A percentile compares a stretch with the other conserved stretches of the same genome.
These are phyloP conservation scores for Batkoa obscura DNA, from an alignment of 371 early-diverging fungal species.

Conservation along the genomic window DNA sequence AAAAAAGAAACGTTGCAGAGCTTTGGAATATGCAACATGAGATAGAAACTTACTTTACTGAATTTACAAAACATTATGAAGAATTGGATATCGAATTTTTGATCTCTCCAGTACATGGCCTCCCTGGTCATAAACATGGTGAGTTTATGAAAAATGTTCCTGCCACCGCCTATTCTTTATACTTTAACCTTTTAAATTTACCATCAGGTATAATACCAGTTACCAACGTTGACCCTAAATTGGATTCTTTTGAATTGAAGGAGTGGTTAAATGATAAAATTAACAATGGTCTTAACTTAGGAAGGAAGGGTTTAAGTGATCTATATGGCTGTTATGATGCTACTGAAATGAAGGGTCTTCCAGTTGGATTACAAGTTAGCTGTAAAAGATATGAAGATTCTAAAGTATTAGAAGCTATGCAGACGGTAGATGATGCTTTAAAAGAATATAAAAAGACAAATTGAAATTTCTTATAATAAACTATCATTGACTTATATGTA, in stretches of 20 bases:
- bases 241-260: not conserved
- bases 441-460: too few species aligned
- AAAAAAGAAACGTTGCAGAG: not conserved
- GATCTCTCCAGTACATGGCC: not conserved
- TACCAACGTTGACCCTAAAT: not conserved
- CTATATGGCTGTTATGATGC: not conserved
- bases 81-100: not conserved
- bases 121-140: not conserved
- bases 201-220: not conserved
- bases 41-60: not conserved
- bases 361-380: conserved; percentile 3
- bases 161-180: not conserved
- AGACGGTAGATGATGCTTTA: not conserved
- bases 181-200: not conserved
- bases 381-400: not conserved
- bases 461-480: too few species aligned
- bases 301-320: too few species aligned
- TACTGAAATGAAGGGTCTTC: not conserved
- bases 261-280: not conserved
- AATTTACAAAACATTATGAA: not conserved
- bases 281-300: not conserved
- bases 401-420: not conserved
- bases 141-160: not conserved
- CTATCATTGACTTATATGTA: too few species aligned
- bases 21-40: not conserved